Percentiles rank a stretch among this genome's conserved stretches.
These are phyloP conservation scores for Aspergillus fischeri DNA, from an alignment of 2,329 filamentous ascomycete species.

Conservation along the genomic window DNA sequence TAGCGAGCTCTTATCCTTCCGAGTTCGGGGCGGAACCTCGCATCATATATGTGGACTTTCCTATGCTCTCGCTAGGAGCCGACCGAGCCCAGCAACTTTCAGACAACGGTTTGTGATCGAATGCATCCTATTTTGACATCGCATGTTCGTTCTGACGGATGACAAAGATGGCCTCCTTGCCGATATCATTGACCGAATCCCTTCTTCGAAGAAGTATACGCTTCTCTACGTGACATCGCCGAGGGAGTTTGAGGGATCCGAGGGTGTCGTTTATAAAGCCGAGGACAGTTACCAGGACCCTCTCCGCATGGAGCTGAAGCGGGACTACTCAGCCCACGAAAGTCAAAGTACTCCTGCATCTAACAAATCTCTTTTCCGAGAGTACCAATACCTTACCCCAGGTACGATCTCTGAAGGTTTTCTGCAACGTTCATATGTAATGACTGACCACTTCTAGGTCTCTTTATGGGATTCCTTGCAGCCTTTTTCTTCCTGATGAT, in stretches of 20 bases:
- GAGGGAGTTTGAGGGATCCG: constrained; percentile 30
- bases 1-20: constrained; percentile 39
- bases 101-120: constrained; percentile 38
- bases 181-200: constrained; percentile 45
- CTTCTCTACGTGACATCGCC: constrained; percentile 71
- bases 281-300: constrained; percentile 55
- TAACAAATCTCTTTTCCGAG: constrained; percentile 63
- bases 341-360: constrained; percentile 36
- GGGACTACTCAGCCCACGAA: constrained; percentile 45
- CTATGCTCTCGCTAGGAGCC: constrained; percentile 34
- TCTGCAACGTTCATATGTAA: background rate
- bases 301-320: constrained; percentile 70
- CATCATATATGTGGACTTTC: constrained; percentile 45
- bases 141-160: constrained; percentile 3
- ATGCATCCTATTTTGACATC: background rate
- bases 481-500: constrained; percentile 70
- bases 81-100: constrained; percentile 39
- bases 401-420: constrained; percentile 50
- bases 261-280: constrained; percentile 56
- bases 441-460: constrained; percentile 49
- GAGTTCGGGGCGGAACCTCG: constrained; percentile 36
- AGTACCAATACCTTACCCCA: constrained; percentile 90
- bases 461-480: constrained; percentile 81
- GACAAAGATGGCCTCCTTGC: constrained; percentile 45
- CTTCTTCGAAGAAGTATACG: constrained; percentile 59